phyloP scores from a whole-genome alignment of 345 rosid genomes.

The Eucalyptus pauciflora region DNA sequence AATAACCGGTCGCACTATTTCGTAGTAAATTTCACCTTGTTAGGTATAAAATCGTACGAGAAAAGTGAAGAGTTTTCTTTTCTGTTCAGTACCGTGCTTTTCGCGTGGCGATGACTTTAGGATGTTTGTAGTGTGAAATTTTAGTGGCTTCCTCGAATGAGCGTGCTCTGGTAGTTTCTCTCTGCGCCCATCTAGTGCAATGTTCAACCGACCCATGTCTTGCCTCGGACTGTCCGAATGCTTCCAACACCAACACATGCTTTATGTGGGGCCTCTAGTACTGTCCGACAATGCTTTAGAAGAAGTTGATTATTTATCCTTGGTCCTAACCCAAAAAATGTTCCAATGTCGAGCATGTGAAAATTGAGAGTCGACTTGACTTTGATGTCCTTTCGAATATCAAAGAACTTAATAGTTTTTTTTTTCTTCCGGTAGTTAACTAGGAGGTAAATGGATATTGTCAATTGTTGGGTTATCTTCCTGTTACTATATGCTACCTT shows the following conservation, averaged over 20 bases:
- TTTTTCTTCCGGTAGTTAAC: neutral
- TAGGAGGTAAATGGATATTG: neutral
- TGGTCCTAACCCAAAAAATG: neutral
- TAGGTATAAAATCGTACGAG: neutral
- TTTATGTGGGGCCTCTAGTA: neutral
- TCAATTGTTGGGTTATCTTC: neutral
- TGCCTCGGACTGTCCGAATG: neutral
- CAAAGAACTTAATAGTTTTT: neutral
- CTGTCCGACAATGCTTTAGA: neutral
- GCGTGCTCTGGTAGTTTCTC: neutral
- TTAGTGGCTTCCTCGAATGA: neutral
- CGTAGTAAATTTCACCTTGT: neutral
- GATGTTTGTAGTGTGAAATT: neutral
- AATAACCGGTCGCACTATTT: neutral
- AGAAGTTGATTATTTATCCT: neutral
- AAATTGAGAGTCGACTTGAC: neutral
- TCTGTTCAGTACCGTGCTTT: neutral
- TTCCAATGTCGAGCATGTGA: neutral
- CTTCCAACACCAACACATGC: neutral
- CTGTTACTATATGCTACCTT: neutral
- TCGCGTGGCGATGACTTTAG: neutral
- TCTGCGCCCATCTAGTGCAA: neutral
- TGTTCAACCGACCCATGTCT: neutral
- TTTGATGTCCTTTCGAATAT: neutral
- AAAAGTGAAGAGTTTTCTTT: neutral